A percentile compares a stretch with the other conserved stretches of the same genome.
These are phyloP conservation scores for Cordyceps fumosorosea DNA, from an alignment of 2,329 filamentous ascomycete species.

Conservation along the genomic window DNA sequence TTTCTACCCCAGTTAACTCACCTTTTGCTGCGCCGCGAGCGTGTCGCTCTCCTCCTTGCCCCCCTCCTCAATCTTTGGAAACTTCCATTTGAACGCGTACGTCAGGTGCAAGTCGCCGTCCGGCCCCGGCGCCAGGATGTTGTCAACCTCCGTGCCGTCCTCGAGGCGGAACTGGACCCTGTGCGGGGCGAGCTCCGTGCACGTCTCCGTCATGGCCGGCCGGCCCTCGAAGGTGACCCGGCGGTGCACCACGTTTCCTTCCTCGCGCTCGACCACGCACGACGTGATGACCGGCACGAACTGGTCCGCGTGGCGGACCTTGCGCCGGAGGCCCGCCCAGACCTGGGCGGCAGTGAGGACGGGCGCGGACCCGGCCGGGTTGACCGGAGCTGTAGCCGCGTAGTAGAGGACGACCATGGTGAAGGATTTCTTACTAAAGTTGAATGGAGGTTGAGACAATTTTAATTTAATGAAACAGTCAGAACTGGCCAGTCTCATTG, in stretches of 20 bases:
- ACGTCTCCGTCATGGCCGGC: conserved; percentile 22
- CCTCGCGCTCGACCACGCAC: conserved; percentile 13
- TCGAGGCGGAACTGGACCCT: conserved; percentile 26
- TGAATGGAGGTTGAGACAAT: no score
- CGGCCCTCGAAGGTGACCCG: conserved; percentile 19
- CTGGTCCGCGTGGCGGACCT: conserved; percentile 22
- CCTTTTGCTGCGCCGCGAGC: conserved; percentile 19
- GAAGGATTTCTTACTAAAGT: neutral
- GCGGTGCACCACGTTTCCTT: conserved; percentile 15
- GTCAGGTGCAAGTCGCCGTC: conserved; percentile 24
- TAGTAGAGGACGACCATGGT: conserved; percentile 13
- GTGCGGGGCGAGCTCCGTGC: conserved; percentile 23
- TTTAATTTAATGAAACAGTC: neutral
- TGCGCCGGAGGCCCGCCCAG: conserved; percentile 24
- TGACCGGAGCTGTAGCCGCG: conserved; percentile 25
- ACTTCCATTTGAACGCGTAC: conserved; percentile 27
- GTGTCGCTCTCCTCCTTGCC: conserved; percentile 17
- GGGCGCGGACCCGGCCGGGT: conserved; percentile 19
- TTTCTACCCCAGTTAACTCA: conserved; percentile 10
- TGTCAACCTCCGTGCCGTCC: conserved; percentile 26
- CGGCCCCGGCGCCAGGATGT: conserved; percentile 23
- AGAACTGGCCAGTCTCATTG: neutral
- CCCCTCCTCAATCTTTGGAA: conserved; percentile 18
- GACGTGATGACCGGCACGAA: conserved; percentile 22
- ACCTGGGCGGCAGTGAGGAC: conserved; percentile 20